Conservation (phyloP, 345 rosid genomes). For the Isatis tinctoria region DNA sequence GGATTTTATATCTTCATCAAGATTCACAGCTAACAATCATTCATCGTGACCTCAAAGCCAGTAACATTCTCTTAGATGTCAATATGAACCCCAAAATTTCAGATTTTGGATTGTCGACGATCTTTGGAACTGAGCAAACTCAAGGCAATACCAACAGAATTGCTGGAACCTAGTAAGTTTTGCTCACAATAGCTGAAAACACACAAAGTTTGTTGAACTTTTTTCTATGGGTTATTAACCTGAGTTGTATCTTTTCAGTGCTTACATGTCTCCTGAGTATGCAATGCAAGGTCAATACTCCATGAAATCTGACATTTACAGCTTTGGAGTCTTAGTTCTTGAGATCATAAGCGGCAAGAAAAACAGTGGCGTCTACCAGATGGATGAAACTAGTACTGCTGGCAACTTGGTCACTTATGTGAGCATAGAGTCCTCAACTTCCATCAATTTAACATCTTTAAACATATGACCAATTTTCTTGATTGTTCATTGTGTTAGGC, state of each 20-base stretch:
- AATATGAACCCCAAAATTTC: conserved; percentile 29
- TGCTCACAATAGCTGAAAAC: neutral
- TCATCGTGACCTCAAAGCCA: conserved; percentile 4
- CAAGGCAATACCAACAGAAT: conserved; percentile 21
- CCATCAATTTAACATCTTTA: too few species aligned
- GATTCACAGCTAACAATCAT: conserved; percentile 34
- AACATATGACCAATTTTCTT: neutral
- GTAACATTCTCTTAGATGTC: conserved; percentile 8
- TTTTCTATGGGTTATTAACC: neutral
- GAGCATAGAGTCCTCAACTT: neutral
- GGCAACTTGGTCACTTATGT: conserved; percentile 18
- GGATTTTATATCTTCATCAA: conserved; percentile 31
- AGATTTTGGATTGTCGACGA: conserved; percentile 28
- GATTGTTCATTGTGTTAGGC: conserved; percentile 19
- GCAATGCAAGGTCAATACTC: conserved; percentile 11
- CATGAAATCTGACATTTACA: conserved; percentile 18
- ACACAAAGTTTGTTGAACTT: neutral
- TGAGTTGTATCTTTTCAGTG: neutral
- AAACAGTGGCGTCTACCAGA: neutral
- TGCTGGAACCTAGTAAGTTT: conserved; percentile 31
- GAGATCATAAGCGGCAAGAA: conserved; percentile 28
- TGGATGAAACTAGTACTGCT: conserved; percentile 4
- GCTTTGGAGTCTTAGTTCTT: conserved; percentile 25
- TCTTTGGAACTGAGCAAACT: conserved; percentile 22
- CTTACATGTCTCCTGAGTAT: conserved; percentile 25